These are phyloP conservation scores for Pterocarpus santalinus DNA, from an alignment of 306 rosid species.

Conservation along the genomic window DNA sequence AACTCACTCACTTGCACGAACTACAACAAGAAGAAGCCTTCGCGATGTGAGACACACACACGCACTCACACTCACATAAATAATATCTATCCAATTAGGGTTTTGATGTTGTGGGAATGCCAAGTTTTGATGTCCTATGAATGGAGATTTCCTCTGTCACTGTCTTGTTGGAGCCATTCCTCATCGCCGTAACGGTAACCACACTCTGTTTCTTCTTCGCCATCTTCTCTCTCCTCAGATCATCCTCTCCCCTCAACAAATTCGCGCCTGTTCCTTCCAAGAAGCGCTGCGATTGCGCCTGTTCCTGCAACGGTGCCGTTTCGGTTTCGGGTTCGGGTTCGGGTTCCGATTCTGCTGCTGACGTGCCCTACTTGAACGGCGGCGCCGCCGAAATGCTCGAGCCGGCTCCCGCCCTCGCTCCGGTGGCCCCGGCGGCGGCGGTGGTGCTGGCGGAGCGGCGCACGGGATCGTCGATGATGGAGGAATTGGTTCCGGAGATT, in stretches of 20 bases:
- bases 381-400: constrained; percentile 60
- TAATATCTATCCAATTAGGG: constrained; percentile 49
- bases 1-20: not conserved
- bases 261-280: constrained; percentile 37
- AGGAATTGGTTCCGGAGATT: constrained; percentile 98
- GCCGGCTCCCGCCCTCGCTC: constrained; percentile 16
- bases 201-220: constrained; percentile 69
- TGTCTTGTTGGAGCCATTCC: constrained; percentile 60
- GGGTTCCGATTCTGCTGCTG: constrained; percentile 47
- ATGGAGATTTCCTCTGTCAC: constrained; percentile 76
- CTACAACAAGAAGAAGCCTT: not conserved
- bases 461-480: constrained; percentile 96
- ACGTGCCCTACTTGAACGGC: constrained; percentile 74
- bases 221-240: constrained; percentile 66
- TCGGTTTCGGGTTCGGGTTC: constrained; percentile 35
- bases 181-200: constrained; percentile 68
- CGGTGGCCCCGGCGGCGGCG: constrained; percentile 19
- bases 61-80: not conserved
- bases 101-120: constrained; percentile 68
- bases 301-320: constrained; percentile 53
- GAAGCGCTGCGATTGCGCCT: constrained; percentile 56
- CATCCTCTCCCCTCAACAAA: constrained; percentile 45
- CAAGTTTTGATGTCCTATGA: constrained; percentile 87
- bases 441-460: constrained; percentile 60
- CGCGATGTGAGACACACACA: constrained; percentile 3